Percentiles rank a stretch among this genome's conserved stretches.
Conservation (phyloP, 805 yeast species). For the Candida ascalaphidarum region DNA sequence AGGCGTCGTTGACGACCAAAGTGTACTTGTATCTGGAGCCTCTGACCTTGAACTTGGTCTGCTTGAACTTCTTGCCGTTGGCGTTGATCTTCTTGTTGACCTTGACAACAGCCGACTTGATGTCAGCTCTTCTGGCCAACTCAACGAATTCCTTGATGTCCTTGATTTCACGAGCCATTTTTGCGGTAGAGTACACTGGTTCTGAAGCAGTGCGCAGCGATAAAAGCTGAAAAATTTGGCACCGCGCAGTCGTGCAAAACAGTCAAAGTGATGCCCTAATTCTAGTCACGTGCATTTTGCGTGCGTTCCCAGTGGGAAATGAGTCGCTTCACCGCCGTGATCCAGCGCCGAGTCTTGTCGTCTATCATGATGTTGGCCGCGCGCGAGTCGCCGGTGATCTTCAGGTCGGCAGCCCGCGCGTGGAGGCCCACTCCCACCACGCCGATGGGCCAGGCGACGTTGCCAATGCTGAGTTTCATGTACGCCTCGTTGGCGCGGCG, state of each 20-base stretch:
- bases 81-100: slow-evolving; percentile 77
- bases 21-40: slow-evolving; percentile 94
- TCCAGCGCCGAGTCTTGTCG: slow-evolving; percentile 70
- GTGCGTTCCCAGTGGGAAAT: slow-evolving; percentile 46
- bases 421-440: slow-evolving; percentile 75
- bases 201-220: too few relatives aligned
- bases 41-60: slow-evolving; percentile 98
- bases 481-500: slow-evolving; percentile 58
- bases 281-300: too few relatives aligned
- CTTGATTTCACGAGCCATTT: slow-evolving; percentile 86
- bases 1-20: slow-evolving; percentile 87
- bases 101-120: slow-evolving; percentile 89
- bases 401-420: slow-evolving; percentile 55
- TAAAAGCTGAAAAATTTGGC: too few relatives aligned
- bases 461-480: slow-evolving; percentile 72
- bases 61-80: slow-evolving; percentile 77
- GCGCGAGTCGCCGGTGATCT: slow-evolving; percentile 41
- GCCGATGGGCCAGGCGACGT: slow-evolving; percentile 91
- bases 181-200: too few relatives aligned
- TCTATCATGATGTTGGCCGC: slow-evolving; percentile 72
- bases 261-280: too few relatives aligned
- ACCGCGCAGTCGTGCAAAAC: too few relatives aligned
- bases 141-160: slow-evolving; percentile 97
- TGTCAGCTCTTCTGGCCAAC: slow-evolving; percentile 94
- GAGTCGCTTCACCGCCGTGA: slow-evolving; percentile 63